Base-by-base conservation (phyloP, 306 rosid genomes). In the Fagus sylvatica region DNA sequence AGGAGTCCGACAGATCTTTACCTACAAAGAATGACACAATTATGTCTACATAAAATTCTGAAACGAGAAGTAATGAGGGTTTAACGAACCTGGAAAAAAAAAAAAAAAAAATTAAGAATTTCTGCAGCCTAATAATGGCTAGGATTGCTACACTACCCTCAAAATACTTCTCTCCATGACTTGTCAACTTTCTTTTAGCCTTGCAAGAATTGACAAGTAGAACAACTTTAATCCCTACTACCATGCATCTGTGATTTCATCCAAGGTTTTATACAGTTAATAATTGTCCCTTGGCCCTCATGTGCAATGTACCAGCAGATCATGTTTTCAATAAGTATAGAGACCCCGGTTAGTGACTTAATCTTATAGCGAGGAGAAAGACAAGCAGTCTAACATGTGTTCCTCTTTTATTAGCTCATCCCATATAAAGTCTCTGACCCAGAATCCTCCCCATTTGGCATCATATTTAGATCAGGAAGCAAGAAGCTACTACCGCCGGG, bases 391-490 rank as follows among this genome's bases (percentile, higher is more conserved):
- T 22, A 12, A 9, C 19, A 17, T 28, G 6, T 0, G 2, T 36
- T 61, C 49, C 48, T 87, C 84, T 22, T 22, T 22, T 22, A 22
- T 22, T 46, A 81, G 77, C 85, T 87, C 87, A 70, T 69, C 74
- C 90, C 82, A 36, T 74, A 84, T 2, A 68, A 46, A 33, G 56
- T 73, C 16, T 72, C 86, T 3, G 67, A 16, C 77, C 46, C 67
- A 36, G 74, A 84, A 56, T 77, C 90, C 72, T 82, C 96, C 28
- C 80, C 94, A 0, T 80, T 75, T 2, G 98, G 96, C 76, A 71
- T 66, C 91, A 84, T 88, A 69, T 94, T 94, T 40, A 94, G 88
- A 85, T 94, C 98, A 11, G 98, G 98, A 37, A 94, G 85, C 78
- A 89, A 56, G 84, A 85, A 91, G 53, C 69, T 70, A 19, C 78